A percentile compares a stretch with the other conserved stretches of the same genome.
phyloP scores from a whole-genome alignment of 169 alveolate species.

The Cryptosporidium andersoni region DNA sequence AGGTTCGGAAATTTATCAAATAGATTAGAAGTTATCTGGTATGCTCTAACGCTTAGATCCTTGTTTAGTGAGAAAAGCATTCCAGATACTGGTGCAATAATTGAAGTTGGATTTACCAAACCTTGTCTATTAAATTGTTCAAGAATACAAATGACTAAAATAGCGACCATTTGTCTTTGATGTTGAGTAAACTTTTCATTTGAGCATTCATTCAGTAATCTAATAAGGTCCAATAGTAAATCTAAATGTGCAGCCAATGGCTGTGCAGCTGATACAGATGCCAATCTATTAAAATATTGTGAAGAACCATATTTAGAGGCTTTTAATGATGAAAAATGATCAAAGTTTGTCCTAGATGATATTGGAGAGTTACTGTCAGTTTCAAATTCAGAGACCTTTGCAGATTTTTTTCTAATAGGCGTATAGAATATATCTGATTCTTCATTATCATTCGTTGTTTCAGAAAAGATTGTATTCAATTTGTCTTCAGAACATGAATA shows the following conservation, averaged over 20 bases:
- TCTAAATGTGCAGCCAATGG: conserved; percentile 62
- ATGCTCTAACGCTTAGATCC: conserved; percentile 34
- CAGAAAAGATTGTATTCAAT: neutral
- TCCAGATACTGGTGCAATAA: conserved; percentile 61
- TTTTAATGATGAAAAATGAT: conserved; percentile 30
- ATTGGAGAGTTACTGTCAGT: conserved; percentile 32
- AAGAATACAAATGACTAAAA: conserved; percentile 47
- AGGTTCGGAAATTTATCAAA: conserved; percentile 61
- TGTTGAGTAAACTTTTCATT: conserved; percentile 13
- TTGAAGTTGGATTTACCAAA: conserved; percentile 65
- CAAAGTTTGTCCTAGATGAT: conserved; percentile 18
- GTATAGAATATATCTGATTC: conserved; percentile 15
- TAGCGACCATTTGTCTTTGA: conserved; percentile 38
- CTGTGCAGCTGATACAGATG: conserved; percentile 64
- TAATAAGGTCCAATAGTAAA: conserved; percentile 8
- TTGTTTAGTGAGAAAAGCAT: conserved; percentile 40
- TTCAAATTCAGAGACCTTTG: neutral
- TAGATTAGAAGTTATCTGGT: conserved; percentile 33
- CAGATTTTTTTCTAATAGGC: conserved; percentile 13
- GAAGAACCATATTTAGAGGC: conserved; percentile 21
- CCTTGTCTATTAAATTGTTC: conserved; percentile 68
- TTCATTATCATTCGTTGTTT: conserved; percentile 3
- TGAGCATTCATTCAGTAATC: conserved; percentile 4
- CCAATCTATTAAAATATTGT: conserved; percentile 1
- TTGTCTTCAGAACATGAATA: neutral